These are phyloP conservation scores for Candida boleticola DNA, from an alignment of 805 yeast genomes.

Conservation along the genomic window DNA sequence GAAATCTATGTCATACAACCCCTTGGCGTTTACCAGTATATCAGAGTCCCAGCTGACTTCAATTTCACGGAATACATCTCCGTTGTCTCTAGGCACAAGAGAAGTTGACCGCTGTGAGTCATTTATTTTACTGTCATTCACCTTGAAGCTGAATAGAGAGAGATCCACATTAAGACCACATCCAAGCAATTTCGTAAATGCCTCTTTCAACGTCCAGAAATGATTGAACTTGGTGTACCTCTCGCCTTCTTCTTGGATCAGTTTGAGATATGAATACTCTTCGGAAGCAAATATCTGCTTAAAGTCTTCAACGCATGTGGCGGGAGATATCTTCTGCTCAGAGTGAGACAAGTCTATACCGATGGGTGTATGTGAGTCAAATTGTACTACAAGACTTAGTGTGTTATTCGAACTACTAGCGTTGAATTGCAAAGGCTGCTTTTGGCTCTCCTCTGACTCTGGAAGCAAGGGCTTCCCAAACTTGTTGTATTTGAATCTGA, in stretches of 20 bases:
- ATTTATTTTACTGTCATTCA: too few relatives aligned
- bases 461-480: slow-evolving; percentile 59
- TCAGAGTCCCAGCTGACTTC: neutral
- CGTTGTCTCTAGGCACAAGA: too few relatives aligned
- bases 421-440: slow-evolving; percentile 43
- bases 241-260: slow-evolving; percentile 8
- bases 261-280: slow-evolving; percentile 34
- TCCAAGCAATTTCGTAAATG: slow-evolving; percentile 67
- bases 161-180: slow-evolving; percentile 44
- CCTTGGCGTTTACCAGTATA: neutral
- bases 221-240: slow-evolving; percentile 46
- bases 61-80: neutral
- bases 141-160: slow-evolving; percentile 14
- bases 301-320: slow-evolving; percentile 34
- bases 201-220: slow-evolving; percentile 79
- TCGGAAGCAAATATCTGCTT: slow-evolving; percentile 37
- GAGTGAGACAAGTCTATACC: slow-evolving; percentile 42
- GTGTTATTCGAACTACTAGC: slow-evolving; percentile 56
- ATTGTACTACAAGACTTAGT: slow-evolving; percentile 44
- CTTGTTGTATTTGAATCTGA: slow-evolving; percentile 28
- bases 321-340: slow-evolving; percentile 22
- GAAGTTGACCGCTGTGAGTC: too few relatives aligned
- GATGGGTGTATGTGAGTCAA: slow-evolving; percentile 18
- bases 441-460: slow-evolving; percentile 9
- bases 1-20: neutral